A percentile compares a stretch with the other conserved stretches of the same genome.
Conservation (phyloP, 1,284 basidiomycete genomes). For the Pholiota adiposa region DNA sequence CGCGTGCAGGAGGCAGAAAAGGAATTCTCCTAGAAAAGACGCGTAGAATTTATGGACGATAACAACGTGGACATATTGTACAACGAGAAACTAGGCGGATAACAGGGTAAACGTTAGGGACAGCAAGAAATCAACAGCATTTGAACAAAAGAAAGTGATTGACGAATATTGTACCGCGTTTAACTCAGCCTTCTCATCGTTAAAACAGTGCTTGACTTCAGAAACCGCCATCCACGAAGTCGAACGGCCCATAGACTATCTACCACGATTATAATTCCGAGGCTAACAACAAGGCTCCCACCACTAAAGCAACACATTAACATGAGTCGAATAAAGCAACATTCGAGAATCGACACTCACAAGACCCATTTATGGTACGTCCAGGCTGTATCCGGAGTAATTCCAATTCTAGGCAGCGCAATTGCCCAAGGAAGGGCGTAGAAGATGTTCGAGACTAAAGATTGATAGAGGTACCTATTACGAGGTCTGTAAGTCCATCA, state of each 20-base stretch:
- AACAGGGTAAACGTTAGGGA: too few species aligned
- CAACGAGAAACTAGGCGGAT: too few species aligned
- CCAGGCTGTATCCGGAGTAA: constrained; percentile 27
- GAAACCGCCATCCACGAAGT: constrained; percentile 7
- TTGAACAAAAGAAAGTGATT: too few species aligned
- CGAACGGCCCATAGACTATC: constrained; percentile 21
- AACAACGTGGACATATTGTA: too few species aligned
- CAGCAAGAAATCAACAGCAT: too few species aligned
- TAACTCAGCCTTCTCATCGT: too few species aligned
- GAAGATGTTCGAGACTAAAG: constrained; percentile 17
- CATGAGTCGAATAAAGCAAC: neutral
- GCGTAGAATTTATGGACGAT: too few species aligned
- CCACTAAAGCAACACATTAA: constrained; percentile 15
- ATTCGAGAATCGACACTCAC: constrained; percentile 11
- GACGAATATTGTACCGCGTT: too few species aligned
- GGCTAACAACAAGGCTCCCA: constrained; percentile 25
- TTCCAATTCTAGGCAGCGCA: constrained; percentile 21
- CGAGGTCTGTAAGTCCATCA: too few species aligned
- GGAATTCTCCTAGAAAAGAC: too few species aligned
- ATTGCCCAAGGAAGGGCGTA: constrained; percentile 27
- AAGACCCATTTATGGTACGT: constrained; percentile 28
- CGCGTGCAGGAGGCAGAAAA: too few species aligned
- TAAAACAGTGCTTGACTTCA: too few species aligned
- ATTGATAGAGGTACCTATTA: constrained; percentile 5
- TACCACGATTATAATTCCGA: constrained; percentile 22